These are phyloP conservation scores for Wickerhamomyces sp. DNA, from an alignment of 1,139 yeast species.

Conservation along the genomic window DNA sequence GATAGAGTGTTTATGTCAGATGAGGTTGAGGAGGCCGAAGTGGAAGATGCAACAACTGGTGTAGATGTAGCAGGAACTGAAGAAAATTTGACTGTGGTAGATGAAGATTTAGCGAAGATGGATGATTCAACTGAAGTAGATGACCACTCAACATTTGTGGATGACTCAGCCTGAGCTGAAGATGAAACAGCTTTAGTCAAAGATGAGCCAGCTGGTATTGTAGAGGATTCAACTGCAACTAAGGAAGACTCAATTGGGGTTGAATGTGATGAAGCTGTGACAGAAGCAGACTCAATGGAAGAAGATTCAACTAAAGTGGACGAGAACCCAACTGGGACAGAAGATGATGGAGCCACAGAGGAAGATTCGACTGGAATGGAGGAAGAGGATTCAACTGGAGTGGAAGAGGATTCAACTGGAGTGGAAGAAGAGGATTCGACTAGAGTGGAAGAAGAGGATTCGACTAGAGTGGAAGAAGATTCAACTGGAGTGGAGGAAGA, in stretches of 20 bases:
- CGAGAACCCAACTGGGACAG: too few relatives aligned
- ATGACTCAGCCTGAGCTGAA: neutral
- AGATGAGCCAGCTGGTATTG: neutral
- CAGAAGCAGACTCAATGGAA: neutral
- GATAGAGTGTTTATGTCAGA: too few relatives aligned
- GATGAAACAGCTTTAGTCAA: neutral
- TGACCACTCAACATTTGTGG: neutral
- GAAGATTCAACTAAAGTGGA: neutral
- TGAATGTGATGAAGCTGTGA: neutral
- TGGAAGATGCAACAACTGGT: neutral
- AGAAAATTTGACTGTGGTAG: neutral
- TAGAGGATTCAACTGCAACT: neutral
- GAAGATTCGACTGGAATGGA: neutral
- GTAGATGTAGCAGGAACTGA: neutral
- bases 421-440: conserved; percentile 21
- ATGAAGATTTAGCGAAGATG: neutral
- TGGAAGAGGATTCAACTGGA: conserved; percentile 17
- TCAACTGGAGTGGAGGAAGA: neutral
- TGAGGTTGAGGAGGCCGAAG: neutral
- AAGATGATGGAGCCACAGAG: too few relatives aligned
- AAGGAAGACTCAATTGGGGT: neutral
- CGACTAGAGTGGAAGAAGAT: neutral
- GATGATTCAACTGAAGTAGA: neutral
- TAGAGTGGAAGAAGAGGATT: too few relatives aligned
- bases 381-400: neutral